Conservation (phyloP, 176 grass and related monocot genomes). For the Cymbopogon citratus region DNA sequence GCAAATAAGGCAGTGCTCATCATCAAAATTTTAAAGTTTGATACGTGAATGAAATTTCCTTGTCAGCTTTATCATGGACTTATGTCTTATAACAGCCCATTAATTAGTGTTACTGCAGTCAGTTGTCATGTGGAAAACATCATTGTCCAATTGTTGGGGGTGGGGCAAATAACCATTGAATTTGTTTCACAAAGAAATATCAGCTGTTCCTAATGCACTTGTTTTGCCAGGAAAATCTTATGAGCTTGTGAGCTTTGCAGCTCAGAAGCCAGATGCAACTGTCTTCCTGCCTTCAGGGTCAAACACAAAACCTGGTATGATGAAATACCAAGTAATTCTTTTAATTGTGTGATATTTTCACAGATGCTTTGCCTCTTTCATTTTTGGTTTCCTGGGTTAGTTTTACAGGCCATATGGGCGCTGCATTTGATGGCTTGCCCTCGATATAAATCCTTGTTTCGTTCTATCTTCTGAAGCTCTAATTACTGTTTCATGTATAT, state of each 20-base stretch:
- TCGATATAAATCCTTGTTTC: no score
- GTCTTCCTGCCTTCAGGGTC: conserved; percentile 58
- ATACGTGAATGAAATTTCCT: background rate
- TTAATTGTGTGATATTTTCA: background rate
- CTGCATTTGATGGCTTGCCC: background rate
- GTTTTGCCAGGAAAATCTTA: conserved; percentile 65
- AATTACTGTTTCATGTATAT: background rate
- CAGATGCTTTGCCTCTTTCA: background rate
- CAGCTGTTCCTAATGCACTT: background rate
- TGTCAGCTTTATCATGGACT: background rate
- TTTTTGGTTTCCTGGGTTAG: background rate
- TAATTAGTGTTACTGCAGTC: background rate
- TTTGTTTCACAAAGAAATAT: background rate
- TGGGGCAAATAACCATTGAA: background rate
- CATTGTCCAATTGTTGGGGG: background rate
- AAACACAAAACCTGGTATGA: conserved; percentile 53
- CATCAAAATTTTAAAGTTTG: background rate
- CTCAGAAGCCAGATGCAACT: conserved; percentile 65
- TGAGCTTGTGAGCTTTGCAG: conserved; percentile 52
- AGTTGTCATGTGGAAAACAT: background rate
- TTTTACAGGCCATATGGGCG: background rate
- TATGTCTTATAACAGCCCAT: background rate
- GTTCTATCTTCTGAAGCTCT: background rate
- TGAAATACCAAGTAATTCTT: background rate
- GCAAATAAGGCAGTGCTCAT: background rate